Percentiles rank a stretch among this genome's conserved stretches.
These are phyloP conservation scores for Oryza punctata DNA, from an alignment of 176 grass and related monocot species.

Conservation along the genomic window DNA sequence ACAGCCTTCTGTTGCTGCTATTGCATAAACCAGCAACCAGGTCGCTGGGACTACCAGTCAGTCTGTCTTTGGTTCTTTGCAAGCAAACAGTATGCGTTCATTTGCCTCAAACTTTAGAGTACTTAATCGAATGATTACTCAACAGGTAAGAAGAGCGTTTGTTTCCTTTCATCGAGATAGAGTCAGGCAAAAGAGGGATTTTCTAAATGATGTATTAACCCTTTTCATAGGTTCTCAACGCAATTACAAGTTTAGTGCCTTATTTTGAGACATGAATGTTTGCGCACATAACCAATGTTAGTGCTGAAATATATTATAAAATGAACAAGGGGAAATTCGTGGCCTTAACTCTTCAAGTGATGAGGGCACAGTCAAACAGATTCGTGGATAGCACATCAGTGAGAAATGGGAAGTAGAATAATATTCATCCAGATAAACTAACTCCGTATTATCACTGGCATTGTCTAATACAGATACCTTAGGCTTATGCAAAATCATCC, in stretches of 20 bases:
- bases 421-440: conserved; percentile 1
- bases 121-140: no score
- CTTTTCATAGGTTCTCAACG: neutral
- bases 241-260: neutral
- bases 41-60: no score
- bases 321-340: neutral
- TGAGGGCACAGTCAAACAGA: neutral
- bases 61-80: no score
- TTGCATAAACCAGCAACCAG: no score
- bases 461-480: neutral
- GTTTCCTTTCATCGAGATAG: no score
- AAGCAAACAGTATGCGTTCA: no score
- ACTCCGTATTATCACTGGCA: neutral
- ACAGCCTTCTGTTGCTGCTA: neutral
- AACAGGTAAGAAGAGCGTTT: no score
- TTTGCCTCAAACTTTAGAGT: no score
- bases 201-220: neutral
- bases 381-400: neutral
- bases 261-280: neutral
- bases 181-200: no score
- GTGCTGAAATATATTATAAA: neutral
- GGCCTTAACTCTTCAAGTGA: neutral
- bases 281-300: neutral
- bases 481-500: no score
- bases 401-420: neutral